phyloP scores from a whole-genome alignment of 2,329 filamentous ascomycete genomes.

The Atkinsonella hypoxylon region DNA sequence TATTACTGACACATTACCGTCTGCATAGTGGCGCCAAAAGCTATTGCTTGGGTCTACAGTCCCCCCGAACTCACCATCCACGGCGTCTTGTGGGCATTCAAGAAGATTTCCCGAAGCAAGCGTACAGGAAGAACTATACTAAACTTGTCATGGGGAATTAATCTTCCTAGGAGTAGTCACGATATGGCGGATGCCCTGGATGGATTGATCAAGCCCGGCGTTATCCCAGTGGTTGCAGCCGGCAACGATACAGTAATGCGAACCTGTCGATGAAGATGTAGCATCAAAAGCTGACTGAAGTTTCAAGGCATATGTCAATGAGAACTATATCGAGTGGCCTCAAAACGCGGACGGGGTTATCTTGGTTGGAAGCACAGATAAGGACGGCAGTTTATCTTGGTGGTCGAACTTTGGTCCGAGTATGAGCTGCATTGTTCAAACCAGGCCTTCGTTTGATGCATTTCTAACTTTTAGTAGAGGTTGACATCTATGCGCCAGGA shows the following conservation, averaged over 20 bases:
- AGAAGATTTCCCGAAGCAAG: background rate
- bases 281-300: background rate
- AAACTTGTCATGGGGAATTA: background rate
- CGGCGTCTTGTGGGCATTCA: background rate
- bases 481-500: background rate
- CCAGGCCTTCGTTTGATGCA: background rate
- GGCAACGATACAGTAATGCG: background rate
- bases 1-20: background rate
- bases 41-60: background rate
- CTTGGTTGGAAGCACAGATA: background rate
- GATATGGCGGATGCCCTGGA: background rate
- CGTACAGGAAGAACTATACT: background rate
- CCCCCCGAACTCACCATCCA: background rate
- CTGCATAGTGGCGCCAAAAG: background rate
- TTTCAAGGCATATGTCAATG: background rate
- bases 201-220: background rate
- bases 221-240: background rate
- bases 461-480: background rate
- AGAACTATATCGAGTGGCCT: background rate
- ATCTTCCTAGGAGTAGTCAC: background rate
- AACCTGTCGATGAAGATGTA: background rate
- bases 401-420: background rate
- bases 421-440: background rate
- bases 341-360: background rate
- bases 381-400: background rate